Conservation (phyloP, 2,329 filamentous ascomycete genomes). For the Colletotrichum sp. region DNA sequence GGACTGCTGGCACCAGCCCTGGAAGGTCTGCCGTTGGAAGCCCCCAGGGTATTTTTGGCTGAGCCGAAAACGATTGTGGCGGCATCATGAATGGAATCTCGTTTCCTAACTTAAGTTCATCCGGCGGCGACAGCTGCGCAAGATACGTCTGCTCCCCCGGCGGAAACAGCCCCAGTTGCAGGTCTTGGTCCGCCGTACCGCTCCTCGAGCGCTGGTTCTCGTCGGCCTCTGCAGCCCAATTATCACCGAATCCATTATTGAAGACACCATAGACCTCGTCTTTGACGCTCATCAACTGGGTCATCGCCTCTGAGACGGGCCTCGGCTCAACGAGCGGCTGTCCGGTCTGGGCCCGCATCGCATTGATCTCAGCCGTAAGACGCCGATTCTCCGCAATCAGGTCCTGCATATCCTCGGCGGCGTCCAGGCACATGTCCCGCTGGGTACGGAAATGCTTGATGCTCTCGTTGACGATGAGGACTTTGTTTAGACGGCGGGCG, state of each 20-base stretch:
- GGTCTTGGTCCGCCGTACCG: neutral
- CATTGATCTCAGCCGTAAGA: neutral
- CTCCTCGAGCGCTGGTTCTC: neutral
- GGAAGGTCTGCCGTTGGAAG: neutral
- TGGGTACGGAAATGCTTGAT: neutral
- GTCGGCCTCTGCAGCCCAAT: neutral
- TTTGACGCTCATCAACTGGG: neutral
- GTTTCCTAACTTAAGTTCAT: neutral
- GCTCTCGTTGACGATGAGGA: neutral
- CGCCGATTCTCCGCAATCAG: neutral
- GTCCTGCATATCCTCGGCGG: neutral
- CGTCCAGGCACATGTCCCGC: neutral
- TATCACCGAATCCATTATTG: neutral
- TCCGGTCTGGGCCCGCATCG: neutral
- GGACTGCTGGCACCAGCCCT: neutral
- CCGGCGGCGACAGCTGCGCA: neutral
- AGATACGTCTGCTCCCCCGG: neutral
- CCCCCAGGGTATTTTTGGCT: neutral
- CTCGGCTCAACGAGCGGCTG: neutral
- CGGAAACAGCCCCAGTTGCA: neutral
- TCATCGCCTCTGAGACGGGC: neutral
- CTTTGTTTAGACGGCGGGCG: neutral
- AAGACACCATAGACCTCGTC: neutral
- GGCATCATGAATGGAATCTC: neutral
- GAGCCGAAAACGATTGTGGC: neutral